phyloP scores from a whole-genome alignment of 192 early-diverging fungal species.

The Backusella tuberculispora region DNA sequence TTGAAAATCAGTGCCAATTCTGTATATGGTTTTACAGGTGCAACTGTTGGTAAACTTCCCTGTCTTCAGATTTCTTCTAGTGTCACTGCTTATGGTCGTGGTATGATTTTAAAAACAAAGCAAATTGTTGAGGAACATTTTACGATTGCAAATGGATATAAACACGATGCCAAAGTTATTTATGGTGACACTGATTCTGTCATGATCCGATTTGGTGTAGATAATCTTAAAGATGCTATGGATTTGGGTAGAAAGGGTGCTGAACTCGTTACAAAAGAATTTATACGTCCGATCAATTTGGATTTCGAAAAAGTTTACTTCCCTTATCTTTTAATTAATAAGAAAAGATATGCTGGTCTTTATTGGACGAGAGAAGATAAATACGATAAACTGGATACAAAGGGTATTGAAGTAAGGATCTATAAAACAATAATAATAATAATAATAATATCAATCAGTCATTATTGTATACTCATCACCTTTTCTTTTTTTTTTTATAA shows the following conservation, averaged over 20 bases:
- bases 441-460: not conserved
- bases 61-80: conserved; percentile 93
- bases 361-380: conserved; percentile 96
- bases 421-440: not conserved
- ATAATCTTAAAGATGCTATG: conserved; percentile 84
- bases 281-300: conserved; percentile 93
- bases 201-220: conserved; percentile 96
- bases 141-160: conserved; percentile 85
- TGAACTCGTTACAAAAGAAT: conserved; percentile 80
- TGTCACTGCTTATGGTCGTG: conserved; percentile 92
- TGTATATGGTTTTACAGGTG: conserved; percentile 97
- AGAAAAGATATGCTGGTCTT: conserved; percentile 97
- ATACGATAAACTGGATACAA: conserved; percentile 96
- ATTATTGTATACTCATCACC: not conserved
- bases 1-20: conserved; percentile 94
- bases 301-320: conserved; percentile 99
- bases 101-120: conserved; percentile 94
- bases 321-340: conserved; percentile 96
- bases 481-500: not conserved
- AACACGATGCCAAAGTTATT: conserved; percentile 88
- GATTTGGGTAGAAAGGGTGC: conserved; percentile 85
- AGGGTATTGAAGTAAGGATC: conserved; percentile 85
- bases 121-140: conserved; percentile 81
- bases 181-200: conserved; percentile 99
- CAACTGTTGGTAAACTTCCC: conserved; percentile 89